Base-by-base conservation (phyloP, 2,329 filamentous ascomycete species). In the Aureobasidium leucospermi region DNA sequence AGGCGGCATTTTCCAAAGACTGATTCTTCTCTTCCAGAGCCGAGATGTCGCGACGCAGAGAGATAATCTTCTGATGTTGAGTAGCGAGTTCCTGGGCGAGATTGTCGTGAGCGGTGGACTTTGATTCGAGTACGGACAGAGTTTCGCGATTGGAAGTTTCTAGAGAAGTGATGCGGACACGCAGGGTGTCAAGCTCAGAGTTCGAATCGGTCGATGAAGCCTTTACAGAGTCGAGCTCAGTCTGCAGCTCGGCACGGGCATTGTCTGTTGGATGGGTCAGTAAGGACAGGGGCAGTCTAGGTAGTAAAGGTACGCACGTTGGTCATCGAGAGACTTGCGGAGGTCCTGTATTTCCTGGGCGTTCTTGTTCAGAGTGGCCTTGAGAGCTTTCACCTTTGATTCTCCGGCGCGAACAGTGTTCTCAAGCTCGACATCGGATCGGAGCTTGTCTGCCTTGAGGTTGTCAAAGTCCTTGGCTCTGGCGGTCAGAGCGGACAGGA, bases 131-230 rank as follows among this genome's bases (percentile, higher is more conserved):
- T 36, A 96, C 85, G 43, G 89, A 86, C 4, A 97, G 76, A 13
- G 91, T 93, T 64, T 96, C 93, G 63, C 94, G 87, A 70, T 96
- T 97, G 6, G 93, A 94, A 0, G 89, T 86, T 74, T 99, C 92
- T 2, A 99, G 84, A 0, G 90, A 89, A 51, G 87, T 79, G 67
- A 99, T 90, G 66, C 93, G 91, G 61, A 89, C 85, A 67, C 89
- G 87, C 13, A 99, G 80, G 2, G 85, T 84, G 67, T 89, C 86
- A 61, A 89, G 82, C 67, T 92, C 88, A 32, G 87, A 85, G 61
- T 87, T 84, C 2, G 90, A 88, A 51, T 74, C 86, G 1, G 86
- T 85, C 19, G 85, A 86, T 4, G 87, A 88, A 0, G 89, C 85
- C 67, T 89, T 92, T 61, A 95, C 79, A 10, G 82, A 76, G 67